These are phyloP conservation scores for Nitzschia inconspicua DNA, from an alignment of 108 stramenopile species.

Conservation along the genomic window DNA sequence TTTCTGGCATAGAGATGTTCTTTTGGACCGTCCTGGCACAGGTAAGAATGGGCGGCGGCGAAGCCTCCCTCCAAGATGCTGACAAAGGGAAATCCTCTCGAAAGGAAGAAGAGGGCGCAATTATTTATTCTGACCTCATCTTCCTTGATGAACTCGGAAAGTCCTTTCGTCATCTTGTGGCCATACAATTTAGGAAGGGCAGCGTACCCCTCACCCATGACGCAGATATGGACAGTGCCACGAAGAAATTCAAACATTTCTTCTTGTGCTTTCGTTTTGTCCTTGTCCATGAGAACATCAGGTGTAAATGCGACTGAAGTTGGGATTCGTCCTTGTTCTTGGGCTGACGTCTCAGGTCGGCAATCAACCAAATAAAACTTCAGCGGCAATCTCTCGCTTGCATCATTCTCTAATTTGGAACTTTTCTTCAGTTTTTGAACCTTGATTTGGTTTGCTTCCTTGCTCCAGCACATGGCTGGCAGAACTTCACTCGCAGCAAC, in stretches of 20 bases:
- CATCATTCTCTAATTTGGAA: conserved; percentile 14
- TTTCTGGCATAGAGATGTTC: conserved; percentile 35
- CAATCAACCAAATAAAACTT: conserved; percentile 80
- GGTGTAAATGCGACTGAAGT: conserved; percentile 67
- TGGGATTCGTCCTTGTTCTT: conserved; percentile 77
- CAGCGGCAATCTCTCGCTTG: conserved; percentile 24
- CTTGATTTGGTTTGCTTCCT: conserved; percentile 25
- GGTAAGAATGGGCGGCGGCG: conserved; percentile 78
- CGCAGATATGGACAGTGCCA: conserved; percentile 72
- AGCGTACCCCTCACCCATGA: conserved; percentile 78
- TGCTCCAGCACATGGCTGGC: conserved; percentile 63
- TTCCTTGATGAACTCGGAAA: conserved; percentile 50
- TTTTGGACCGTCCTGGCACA: conserved; percentile 55
- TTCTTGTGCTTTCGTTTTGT: conserved; percentile 52
- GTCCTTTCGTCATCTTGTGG: conserved; percentile 45
- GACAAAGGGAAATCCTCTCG: conserved; percentile 91
- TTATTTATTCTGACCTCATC: conserved; percentile 69
- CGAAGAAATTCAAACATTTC: conserved; percentile 79
- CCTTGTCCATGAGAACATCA: conserved; percentile 59
- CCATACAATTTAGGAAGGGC: conserved; percentile 74
- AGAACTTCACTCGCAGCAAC: conserved; percentile 70
- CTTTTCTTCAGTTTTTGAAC: conserved; percentile 11
- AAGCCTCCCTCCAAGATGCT: conserved; percentile 89
- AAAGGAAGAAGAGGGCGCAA: conserved; percentile 86
- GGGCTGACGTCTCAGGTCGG: conserved; percentile 52